Evolutionary conservation across 805 yeast species (phyloP), one percentile per base, ranked within the genome.

Genomic region (Ogataea neopini): DNA sequence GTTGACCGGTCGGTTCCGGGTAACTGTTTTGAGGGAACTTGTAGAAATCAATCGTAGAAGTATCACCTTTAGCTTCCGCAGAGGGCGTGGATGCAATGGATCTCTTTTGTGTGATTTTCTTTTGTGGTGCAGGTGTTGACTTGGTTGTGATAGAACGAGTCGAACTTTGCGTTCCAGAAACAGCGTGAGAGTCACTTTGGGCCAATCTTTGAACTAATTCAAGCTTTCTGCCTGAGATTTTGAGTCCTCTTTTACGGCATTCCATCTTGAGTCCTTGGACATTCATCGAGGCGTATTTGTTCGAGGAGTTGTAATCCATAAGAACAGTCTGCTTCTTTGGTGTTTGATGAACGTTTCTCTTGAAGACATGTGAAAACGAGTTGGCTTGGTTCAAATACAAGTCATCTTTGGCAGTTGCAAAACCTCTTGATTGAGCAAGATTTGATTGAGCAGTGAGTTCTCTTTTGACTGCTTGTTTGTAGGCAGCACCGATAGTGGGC

Each of bases 211-310:
- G 70, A 20, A 83, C 71, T 19, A 84, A 65, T 25, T 84, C 88
- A 8, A 74, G 63, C 58, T 84, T 84, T 42, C 73, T 72, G 11
- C 90, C 90, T n/a, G 79, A 67, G 0, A 82, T 75, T 56, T 76
- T 80, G 49, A 84, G 62, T 0, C 87, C 86, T 50, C 84, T 73
- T 47, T 67, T 69, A 47, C 77, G 76, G 60, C 88, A 81, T 60
- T 83, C 88, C 44, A 61, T 62, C 59, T 79, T 81, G 54, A 84
- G 70, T 1, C 79, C 71, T 45, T 77, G 75, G 33, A 83, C 66
- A 36, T 79, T 79, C 78, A 81, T 75, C 23, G 67, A 60, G 2
- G 64, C 50, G 39, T 61, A 69, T 50, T 53, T 67, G 28, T 60
- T 45, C 15, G 51, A 46, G 6, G 50, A 39, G n/a, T 49, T 52